A percentile compares a stretch with the other conserved stretches of the same genome.
These are phyloP conservation scores for Syzygium aqueum DNA, from an alignment of 345 rosid genomes.

Conservation along the genomic window DNA sequence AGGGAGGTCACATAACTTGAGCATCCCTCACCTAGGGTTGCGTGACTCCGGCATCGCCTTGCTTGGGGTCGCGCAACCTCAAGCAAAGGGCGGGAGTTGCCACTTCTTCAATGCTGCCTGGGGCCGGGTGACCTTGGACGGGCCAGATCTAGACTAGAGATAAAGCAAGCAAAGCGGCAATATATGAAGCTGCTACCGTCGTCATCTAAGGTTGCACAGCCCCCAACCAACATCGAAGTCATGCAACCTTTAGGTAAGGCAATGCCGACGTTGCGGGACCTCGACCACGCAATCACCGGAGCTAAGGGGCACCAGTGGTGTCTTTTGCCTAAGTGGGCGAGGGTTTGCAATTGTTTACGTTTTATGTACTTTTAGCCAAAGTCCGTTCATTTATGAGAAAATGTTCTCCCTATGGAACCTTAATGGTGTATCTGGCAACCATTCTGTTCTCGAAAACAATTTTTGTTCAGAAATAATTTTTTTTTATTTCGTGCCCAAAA, in stretches of 20 bases:
- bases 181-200: not conserved
- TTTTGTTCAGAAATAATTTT: no score
- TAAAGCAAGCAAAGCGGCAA: not conserved
- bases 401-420: not conserved
- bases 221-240: accelerated
- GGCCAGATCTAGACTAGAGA: not conserved
- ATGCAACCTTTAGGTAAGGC: not conserved
- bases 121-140: no score
- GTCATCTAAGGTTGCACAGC: accelerated
- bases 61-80: not conserved
- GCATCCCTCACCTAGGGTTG: not conserved
- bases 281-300: accelerated
- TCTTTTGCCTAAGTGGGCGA: not conserved
- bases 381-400: not conserved
- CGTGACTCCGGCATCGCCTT: not conserved
- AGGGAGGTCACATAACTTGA: not conserved
- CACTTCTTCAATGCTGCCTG: not conserved
- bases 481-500: no score
- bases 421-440: accelerated
- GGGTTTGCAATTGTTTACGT: not conserved
- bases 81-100: not conserved
- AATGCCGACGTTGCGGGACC: accelerated
- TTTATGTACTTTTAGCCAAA: not conserved
- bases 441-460: no score
- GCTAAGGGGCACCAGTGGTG: not conserved